Percentiles rank a stretch among this genome's conserved stretches.
Evolutionary conservation across 179 eudicot genomes (phyloP).

Genomic region (Monotropa hypopitys): DNA sequence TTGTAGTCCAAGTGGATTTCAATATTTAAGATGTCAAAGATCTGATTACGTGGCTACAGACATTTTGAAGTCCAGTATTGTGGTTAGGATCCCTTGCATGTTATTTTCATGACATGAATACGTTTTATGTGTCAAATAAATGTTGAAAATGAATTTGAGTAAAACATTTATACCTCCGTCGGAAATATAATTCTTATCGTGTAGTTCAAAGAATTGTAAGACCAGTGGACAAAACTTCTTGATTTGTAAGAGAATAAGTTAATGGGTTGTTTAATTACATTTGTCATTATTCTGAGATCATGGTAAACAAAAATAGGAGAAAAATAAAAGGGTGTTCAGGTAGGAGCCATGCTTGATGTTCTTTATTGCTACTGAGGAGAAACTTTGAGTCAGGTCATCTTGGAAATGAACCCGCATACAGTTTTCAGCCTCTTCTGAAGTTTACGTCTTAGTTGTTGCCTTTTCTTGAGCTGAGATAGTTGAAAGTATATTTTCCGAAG

Average conservation of each 20-base stretch:
- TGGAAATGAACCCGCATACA: neutral
- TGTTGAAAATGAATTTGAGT: neutral
- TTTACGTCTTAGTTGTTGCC: neutral
- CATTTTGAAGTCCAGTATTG: neutral
- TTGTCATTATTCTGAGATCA: neutral
- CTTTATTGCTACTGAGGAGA: neutral
- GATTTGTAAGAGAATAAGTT: too few species aligned
- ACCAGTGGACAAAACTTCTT: too few species aligned
- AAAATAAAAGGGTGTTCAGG: neutral
- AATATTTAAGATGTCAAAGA: slow-evolving; percentile 2
- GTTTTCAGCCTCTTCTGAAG: neutral
- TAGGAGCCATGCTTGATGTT: neutral
- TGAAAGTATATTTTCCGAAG: neutral
- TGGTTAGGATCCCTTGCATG: neutral
- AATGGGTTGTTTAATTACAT: neutral
- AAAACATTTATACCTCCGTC: neutral
- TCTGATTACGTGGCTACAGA: neutral
- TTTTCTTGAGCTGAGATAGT: neutral
- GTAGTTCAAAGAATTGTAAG: neutral
- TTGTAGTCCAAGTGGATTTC: neutral
- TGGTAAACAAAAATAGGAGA: neutral
- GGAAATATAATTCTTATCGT: neutral
- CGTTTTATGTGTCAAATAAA: neutral
- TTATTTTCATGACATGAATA: neutral
- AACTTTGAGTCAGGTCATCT: neutral